Conservation (phyloP, 768 basidiomycete genomes). For the Suillus subaureus region DNA sequence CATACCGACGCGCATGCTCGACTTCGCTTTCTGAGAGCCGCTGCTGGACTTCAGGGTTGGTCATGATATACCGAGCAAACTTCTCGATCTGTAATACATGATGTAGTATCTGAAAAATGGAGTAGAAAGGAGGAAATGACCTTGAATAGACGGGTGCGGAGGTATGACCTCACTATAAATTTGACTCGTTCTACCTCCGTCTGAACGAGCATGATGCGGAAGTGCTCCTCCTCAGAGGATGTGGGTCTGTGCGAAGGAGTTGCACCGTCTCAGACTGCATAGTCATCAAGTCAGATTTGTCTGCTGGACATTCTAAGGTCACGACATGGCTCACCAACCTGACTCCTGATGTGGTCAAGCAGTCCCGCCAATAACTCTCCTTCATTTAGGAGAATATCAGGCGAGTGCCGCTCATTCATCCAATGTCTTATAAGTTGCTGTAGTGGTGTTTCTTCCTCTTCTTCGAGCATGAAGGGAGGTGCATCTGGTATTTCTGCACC, state of each 20-base stretch:
- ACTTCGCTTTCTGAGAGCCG: constrained; percentile 83
- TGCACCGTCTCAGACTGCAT: constrained; percentile 77
- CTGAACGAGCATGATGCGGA: constrained; percentile 89
- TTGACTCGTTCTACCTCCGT: constrained; percentile 94
- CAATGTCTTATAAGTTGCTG: constrained; percentile 77
- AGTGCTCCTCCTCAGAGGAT: constrained; percentile 91
- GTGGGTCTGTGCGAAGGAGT: constrained; percentile 73
- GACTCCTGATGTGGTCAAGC: constrained; percentile 78
- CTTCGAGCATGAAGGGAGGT: constrained; percentile 33
- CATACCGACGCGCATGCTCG: constrained; percentile 74
- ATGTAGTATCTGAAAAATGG: constrained; percentile 18
- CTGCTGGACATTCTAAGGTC: neutral
- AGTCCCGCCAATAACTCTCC: constrained; percentile 65
- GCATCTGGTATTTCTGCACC: constrained; percentile 32
- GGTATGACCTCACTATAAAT: constrained; percentile 88
- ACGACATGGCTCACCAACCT: constrained; percentile 52
- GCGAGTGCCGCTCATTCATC: constrained; percentile 84
- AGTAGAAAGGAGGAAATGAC: constrained; percentile 40
- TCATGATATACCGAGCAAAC: constrained; percentile 77
- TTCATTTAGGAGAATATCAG: constrained; percentile 76
- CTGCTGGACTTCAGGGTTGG: constrained; percentile 71
- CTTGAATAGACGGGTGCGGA: constrained; percentile 85
- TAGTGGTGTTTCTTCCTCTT: constrained; percentile 56
- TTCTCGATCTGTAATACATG: constrained; percentile 71
- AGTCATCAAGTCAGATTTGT: constrained; percentile 6